Conservation (phyloP, 2,329 filamentous ascomycete genomes). For the Xylariaceae sp. region DNA sequence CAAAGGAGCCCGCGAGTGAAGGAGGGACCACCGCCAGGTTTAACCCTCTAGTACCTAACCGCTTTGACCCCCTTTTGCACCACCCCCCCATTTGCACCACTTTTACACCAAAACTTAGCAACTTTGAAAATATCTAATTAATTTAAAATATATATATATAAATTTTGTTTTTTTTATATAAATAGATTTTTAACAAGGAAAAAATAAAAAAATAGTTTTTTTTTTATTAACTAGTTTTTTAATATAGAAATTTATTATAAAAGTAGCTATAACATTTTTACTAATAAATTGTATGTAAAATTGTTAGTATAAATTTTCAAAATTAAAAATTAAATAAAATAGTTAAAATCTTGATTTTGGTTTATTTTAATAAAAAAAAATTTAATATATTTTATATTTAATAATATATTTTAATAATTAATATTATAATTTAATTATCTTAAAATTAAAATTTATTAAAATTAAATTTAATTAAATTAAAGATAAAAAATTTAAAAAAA, state of each 20-base stretch:
- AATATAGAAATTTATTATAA: not conserved
- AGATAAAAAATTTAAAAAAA: not conserved
- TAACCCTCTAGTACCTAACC: too few species aligned
- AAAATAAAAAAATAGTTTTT: too few species aligned
- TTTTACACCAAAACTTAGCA: too few species aligned
- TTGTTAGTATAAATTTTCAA: not conserved
- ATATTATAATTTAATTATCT: not conserved
- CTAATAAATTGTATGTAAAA: not conserved
- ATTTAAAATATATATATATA: not conserved
- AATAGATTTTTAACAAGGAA: too few species aligned
- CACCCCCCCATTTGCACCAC: too few species aligned
- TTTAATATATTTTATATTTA: not conserved
- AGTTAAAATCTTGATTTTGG: not conserved
- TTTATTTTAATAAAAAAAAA: not conserved
- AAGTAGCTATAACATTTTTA: not conserved
- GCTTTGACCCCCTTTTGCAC: too few species aligned
- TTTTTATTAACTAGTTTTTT: too few species aligned
- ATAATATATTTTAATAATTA: not conserved
- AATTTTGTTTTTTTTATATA: slow-evolving; percentile 5
- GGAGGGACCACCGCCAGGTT: too few species aligned
- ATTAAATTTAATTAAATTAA: not conserved
- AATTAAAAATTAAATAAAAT: not conserved
- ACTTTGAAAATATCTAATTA: too few species aligned
- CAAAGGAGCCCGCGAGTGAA: too few species aligned
- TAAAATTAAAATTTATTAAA: not conserved